A percentile compares a stretch with the other conserved stretches of the same genome.
Conservation (phyloP, 163 green algal species). For the Chlamydomonas reinhardtii region DNA sequence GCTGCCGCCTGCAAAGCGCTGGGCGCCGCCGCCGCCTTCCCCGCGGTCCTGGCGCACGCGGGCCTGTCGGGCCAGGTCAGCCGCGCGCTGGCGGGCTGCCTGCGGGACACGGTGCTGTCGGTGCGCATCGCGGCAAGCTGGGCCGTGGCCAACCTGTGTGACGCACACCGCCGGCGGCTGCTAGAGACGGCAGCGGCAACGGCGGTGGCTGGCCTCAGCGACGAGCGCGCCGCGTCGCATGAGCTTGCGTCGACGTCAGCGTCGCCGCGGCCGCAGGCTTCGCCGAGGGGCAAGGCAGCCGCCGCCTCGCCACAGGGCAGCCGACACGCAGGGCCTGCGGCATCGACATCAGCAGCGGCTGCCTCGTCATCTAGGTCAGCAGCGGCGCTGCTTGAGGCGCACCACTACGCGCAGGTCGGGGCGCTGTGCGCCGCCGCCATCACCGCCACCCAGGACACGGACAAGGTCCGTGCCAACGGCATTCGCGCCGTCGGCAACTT, state of each 20-base stretch:
- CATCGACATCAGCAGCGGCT: too few species aligned
- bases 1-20: slow-evolving; percentile 69
- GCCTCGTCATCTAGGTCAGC: background rate
- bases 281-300: too few species aligned
- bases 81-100: slow-evolving; percentile 5
- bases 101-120: slow-evolving; percentile 58
- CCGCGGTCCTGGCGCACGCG: background rate
- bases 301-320: background rate
- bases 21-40: slow-evolving; percentile 45
- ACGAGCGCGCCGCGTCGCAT: background rate
- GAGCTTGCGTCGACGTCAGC: slow-evolving; percentile 10
- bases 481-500: slow-evolving; percentile 74
- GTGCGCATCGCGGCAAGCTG: slow-evolving; percentile 73
- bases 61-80: slow-evolving; percentile 16
- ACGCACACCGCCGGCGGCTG: slow-evolving; percentile 54
- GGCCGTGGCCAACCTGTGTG: slow-evolving; percentile 74
- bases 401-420: slow-evolving; percentile 27
- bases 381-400: background rate
- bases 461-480: slow-evolving; percentile 81
- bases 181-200: slow-evolving; percentile 25
- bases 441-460: slow-evolving; percentile 61
- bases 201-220: background rate
- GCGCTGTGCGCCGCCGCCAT: slow-evolving; percentile 58
- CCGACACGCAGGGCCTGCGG: too few species aligned
- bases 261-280: background rate